These are phyloP conservation scores for Tylopilus rubrobrunneus DNA, from an alignment of 768 basidiomycete genomes.

Conservation along the genomic window DNA sequence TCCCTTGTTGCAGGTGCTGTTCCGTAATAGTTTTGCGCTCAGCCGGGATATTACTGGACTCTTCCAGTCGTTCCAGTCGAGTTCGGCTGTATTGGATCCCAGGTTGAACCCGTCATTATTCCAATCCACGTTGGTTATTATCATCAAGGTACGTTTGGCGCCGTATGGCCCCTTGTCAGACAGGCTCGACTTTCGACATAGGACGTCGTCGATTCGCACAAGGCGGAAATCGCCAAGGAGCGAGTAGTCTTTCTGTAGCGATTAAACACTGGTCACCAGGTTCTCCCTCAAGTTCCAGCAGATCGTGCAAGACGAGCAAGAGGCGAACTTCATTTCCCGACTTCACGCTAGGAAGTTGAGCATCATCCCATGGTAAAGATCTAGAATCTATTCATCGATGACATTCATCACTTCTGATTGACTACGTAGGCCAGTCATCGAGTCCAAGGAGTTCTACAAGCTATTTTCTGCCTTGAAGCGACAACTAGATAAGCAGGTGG, in stretches of 20 bases:
- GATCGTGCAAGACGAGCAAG: slow-evolving; percentile 60
- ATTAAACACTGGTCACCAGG: slow-evolving; percentile 24
- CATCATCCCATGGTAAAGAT: slow-evolving; percentile 55
- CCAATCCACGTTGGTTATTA: slow-evolving; percentile 55
- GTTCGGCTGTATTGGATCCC: slow-evolving; percentile 56
- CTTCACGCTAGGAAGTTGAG: slow-evolving; percentile 52
- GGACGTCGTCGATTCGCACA: slow-evolving; percentile 65
- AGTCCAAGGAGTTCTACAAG: slow-evolving; percentile 56
- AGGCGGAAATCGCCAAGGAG: slow-evolving; percentile 55
- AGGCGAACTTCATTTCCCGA: slow-evolving; percentile 57
- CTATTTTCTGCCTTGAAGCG: slow-evolving; percentile 47
- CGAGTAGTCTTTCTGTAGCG: slow-evolving; percentile 26
- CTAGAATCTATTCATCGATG: not conserved
- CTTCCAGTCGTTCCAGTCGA: slow-evolving; percentile 60
- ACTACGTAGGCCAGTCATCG: slow-evolving; percentile 48
- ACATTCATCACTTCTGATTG: not conserved
- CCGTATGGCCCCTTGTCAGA: no score
- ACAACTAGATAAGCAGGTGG: slow-evolving; percentile 43
- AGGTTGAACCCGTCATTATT: slow-evolving; percentile 55
- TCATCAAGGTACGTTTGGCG: slow-evolving; percentile 58
- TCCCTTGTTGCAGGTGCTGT: slow-evolving; percentile 43
- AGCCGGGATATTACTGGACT: slow-evolving; percentile 57
- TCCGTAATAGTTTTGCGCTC: slow-evolving; percentile 63
- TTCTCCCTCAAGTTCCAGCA: slow-evolving; percentile 55
- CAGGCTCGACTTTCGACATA: slow-evolving; percentile 17